These are phyloP conservation scores for Naganishia randhawae DNA, from an alignment of 768 basidiomycete species.

Conservation along the genomic window DNA sequence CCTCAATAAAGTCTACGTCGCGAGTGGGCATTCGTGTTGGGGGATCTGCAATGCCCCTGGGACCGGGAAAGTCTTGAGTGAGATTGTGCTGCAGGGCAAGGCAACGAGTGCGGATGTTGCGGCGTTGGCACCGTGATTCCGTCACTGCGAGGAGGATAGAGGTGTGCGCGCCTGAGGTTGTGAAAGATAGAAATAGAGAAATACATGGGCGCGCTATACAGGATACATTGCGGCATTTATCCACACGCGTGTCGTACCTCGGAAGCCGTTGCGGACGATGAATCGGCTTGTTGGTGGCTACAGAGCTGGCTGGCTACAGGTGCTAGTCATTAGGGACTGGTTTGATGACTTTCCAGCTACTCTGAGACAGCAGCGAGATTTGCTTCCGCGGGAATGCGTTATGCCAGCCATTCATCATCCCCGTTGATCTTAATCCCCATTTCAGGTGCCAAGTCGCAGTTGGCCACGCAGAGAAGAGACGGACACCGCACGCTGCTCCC, in stretches of 20 bases:
- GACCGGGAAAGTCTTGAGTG: constrained; percentile 68
- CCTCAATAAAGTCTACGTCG: constrained; percentile 65
- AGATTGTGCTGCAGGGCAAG: constrained; percentile 67
- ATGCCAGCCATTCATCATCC: background rate
- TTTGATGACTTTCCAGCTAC: no score
- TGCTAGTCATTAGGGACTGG: no score
- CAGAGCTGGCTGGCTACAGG: no score
- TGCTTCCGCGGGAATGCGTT: background rate
- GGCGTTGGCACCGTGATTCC: constrained; percentile 43
- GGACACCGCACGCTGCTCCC: background rate
- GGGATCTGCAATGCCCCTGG: constrained; percentile 63
- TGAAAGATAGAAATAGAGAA: background rate
- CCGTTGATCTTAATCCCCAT: no score
- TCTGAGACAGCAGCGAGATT: background rate
- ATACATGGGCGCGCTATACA: no score
- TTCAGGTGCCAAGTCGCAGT: background rate
- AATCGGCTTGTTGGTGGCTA: no score
- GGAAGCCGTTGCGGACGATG: no score
- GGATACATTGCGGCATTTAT: no score
- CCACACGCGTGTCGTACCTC: no score
- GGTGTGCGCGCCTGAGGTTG: no score
- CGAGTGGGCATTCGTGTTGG: constrained; percentile 56
- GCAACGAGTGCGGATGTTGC: constrained; percentile 60
- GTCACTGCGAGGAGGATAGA: background rate
- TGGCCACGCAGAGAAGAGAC: background rate